Conservation (phyloP, 2,329 filamentous ascomycete species). For the Akanthomyces lecanii region DNA sequence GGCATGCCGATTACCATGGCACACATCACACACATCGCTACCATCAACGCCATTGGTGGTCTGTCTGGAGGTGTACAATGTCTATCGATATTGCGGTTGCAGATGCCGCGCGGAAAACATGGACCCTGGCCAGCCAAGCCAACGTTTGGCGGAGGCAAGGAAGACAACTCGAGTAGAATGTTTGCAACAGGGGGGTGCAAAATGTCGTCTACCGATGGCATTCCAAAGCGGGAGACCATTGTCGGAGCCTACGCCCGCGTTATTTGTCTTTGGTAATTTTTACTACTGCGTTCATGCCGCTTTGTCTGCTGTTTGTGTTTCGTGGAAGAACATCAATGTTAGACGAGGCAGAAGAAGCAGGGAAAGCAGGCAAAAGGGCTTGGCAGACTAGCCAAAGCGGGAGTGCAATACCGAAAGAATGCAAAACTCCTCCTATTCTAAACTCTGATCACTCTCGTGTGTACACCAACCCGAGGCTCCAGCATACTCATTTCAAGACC, state of each 20-base stretch:
- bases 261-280: conserved; percentile 37
- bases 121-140: conserved; percentile 37
- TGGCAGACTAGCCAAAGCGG: background rate
- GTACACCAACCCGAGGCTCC: too few relatives aligned
- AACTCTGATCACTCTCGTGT: too few relatives aligned
- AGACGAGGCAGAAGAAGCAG: conserved; percentile 29
- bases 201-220: conserved; percentile 43
- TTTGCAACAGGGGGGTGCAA: conserved; percentile 47
- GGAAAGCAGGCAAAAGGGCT: conserved; percentile 23
- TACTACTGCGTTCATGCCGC: conserved; percentile 33
- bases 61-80: conserved; percentile 41
- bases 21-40: conserved; percentile 50
- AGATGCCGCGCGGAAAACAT: conserved; percentile 57
- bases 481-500: too few relatives aligned
- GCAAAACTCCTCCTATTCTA: too few relatives aligned
- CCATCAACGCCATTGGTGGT: conserved; percentile 53
- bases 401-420: too few relatives aligned
- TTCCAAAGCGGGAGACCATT: conserved; percentile 49
- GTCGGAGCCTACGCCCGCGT: conserved; percentile 49
- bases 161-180: conserved; percentile 34
- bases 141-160: conserved; percentile 39
- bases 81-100: conserved; percentile 55
- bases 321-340: conserved; percentile 40
- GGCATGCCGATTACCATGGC: conserved; percentile 55
- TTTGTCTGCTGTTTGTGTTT: conserved; percentile 31